Evolutionary conservation across 257 asterid species (phyloP).

Genomic region (Echium plantagineum): DNA sequence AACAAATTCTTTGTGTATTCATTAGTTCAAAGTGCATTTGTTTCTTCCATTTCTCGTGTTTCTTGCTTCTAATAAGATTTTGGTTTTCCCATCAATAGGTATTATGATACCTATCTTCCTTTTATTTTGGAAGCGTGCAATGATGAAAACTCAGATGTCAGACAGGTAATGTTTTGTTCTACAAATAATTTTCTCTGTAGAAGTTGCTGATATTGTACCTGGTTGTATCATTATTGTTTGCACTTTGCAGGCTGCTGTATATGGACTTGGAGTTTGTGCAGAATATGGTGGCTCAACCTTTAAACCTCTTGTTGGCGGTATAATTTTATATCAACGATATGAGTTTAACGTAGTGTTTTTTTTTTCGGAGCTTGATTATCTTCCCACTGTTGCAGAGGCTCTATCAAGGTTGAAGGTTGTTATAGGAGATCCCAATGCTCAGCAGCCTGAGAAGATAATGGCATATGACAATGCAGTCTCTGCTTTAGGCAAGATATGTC

Average conservation of each 20-base stretch:
- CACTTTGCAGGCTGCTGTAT: constrained; percentile 93
- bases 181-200: background rate
- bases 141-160: constrained; percentile 83
- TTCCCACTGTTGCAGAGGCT: constrained; percentile 47
- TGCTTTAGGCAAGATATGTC: constrained; percentile 92
- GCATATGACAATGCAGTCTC: constrained; percentile 98
- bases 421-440: constrained; percentile 59
- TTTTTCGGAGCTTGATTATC: constrained; percentile 2
- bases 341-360: background rate
- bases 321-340: background rate
- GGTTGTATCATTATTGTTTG: constrained; percentile 11
- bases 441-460: constrained; percentile 66
- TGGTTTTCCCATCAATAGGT: constrained; percentile 33
- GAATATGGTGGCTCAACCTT: constrained; percentile 78
- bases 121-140: constrained; percentile 96
- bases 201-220: constrained; percentile 4
- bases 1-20: background rate
- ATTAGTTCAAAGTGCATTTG: background rate
- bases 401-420: constrained; percentile 83
- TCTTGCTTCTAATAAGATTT: constrained; percentile 6
- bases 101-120: constrained; percentile 84
- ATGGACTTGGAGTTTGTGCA: constrained; percentile 97
- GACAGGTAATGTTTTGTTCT: constrained; percentile 51
- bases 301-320: constrained; percentile 88
- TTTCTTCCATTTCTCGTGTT: constrained; percentile 7